A percentile compares a stretch with the other conserved stretches of the same genome.
phyloP scores from a whole-genome alignment of 2,329 filamentous ascomycete genomes.

The Fusarium luffae region DNA sequence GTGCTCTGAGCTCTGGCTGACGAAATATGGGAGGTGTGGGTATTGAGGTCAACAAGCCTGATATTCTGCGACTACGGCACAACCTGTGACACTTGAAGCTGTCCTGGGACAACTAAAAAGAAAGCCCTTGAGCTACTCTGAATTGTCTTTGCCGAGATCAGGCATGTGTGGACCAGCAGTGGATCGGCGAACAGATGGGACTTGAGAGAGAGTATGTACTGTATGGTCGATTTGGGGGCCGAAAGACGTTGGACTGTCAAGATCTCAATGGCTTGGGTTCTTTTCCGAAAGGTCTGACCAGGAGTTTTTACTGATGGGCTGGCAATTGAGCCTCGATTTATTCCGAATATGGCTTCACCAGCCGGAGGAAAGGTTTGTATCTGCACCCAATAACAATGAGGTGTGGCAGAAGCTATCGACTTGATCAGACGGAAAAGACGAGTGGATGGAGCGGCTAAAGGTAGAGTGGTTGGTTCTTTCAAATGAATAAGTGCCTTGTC shows the following conservation, averaged over 20 bases:
- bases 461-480: slow-evolving; percentile 6
- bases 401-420: slow-evolving; percentile 18
- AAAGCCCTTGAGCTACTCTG: slow-evolving; percentile 9
- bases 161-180: slow-evolving; percentile 36
- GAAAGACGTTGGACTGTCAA: not conserved
- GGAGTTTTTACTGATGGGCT: slow-evolving; percentile 1
- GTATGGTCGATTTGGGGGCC: slow-evolving; percentile 30
- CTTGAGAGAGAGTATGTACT: slow-evolving; percentile 8
- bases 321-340: slow-evolving; percentile 1
- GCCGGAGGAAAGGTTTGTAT: not conserved
- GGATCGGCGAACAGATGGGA: slow-evolving; percentile 30
- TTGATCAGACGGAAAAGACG: slow-evolving; percentile 20
- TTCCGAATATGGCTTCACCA: slow-evolving; percentile 5
- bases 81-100: slow-evolving; percentile 34
- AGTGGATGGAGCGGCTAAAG: slow-evolving; percentile 37
- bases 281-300: slow-evolving; percentile 11
- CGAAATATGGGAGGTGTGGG: slow-evolving; percentile 30
- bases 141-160: slow-evolving; percentile 28
- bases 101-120: slow-evolving; percentile 10
- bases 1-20: slow-evolving; percentile 21
- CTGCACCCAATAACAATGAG: slow-evolving; percentile 13
- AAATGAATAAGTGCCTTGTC: slow-evolving; percentile 1
- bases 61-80: slow-evolving; percentile 42
- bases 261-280: not conserved
- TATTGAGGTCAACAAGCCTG: slow-evolving; percentile 15